Conservation (phyloP, 139 green algal genomes). For the Ettlia oleoabundans region DNA sequence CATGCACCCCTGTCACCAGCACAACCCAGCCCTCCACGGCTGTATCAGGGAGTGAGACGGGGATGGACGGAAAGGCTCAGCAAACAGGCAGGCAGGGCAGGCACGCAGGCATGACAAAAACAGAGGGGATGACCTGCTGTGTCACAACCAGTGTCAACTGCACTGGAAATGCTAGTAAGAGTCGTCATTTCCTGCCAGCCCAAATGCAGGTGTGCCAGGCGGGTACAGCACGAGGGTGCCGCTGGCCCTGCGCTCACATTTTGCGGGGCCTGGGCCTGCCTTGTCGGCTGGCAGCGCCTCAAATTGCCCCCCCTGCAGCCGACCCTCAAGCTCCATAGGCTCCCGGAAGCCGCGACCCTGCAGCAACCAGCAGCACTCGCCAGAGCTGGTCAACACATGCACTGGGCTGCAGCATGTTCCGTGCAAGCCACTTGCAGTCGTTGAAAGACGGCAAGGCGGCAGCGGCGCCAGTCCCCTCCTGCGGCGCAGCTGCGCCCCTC, state of each 20-base stretch:
- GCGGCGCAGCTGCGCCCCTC: background rate
- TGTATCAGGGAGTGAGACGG: conserved; percentile 33
- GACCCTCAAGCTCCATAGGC: conserved; percentile 25
- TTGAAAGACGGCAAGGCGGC: background rate
- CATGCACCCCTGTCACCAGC: conserved; percentile 91
- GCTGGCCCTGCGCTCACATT: conserved; percentile 18
- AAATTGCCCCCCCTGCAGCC: conserved; percentile 24
- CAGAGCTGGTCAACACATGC: background rate
- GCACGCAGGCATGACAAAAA: background rate
- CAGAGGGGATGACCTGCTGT: background rate
- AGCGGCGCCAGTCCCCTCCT: background rate
- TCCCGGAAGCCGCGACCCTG: conserved; percentile 41
- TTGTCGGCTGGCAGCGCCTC: conserved; percentile 35
- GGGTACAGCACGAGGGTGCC: background rate
- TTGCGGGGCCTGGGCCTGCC: conserved; percentile 25
- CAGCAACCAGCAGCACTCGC: background rate
- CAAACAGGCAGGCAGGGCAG: background rate
- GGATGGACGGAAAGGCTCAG: background rate
- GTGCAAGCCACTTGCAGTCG: background rate
- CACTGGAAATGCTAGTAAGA: background rate
- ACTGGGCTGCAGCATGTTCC: background rate
- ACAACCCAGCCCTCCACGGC: conserved; percentile 96
- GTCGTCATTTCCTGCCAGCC: background rate
- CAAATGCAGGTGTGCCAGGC: background rate
- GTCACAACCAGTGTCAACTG: background rate